These are phyloP conservation scores for Friedmanniomyces simplex DNA, from an alignment of 495 filamentous ascomycete species.

Conservation along the genomic window DNA sequence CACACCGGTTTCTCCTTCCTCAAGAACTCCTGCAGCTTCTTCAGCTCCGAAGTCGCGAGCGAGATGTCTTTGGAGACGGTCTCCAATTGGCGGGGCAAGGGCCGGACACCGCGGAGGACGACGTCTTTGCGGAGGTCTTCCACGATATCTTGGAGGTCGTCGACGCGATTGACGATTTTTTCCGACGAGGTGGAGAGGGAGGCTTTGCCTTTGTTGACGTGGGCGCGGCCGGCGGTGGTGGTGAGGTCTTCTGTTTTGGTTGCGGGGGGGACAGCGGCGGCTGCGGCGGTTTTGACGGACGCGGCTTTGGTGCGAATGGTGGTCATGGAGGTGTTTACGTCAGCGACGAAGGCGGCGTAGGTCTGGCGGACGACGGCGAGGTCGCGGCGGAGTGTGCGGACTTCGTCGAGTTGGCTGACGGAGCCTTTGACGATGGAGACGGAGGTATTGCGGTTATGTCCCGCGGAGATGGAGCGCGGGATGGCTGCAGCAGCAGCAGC, in stretches of 20 bases:
- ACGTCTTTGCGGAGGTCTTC: conserved; percentile 98
- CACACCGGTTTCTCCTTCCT: conserved; percentile 86
- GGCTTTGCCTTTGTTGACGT: conserved; percentile 80
- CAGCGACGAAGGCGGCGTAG: conserved; percentile 78
- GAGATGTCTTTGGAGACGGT: conserved; percentile 78
- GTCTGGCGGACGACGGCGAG: conserved; percentile 89
- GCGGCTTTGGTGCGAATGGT: conserved; percentile 67
- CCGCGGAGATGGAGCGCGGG: neutral
- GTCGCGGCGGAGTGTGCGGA: conserved; percentile 78
- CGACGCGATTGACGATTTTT: conserved; percentile 76
- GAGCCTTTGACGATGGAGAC: conserved; percentile 21
- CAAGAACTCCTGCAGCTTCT: conserved; percentile 90
- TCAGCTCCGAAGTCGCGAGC: conserved; percentile 69
- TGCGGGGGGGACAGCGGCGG: conserved; percentile 59
- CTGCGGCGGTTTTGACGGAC: conserved; percentile 64
- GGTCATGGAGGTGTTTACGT: conserved; percentile 79
- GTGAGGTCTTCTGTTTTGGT: conserved; percentile 53
- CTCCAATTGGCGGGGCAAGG: conserved; percentile 84
- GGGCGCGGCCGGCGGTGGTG: conserved; percentile 63
- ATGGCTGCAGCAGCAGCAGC: conserved; percentile 2
- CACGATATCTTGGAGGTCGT: conserved; percentile 90
- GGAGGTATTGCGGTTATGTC: conserved; percentile 6
- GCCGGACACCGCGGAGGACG: conserved; percentile 82
- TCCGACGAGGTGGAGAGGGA: conserved; percentile 73
- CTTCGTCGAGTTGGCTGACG: conserved; percentile 53